Evolutionary conservation across 2,329 filamentous ascomycete species (phyloP).

Genomic region (Arachnopeziza araneosa): DNA sequence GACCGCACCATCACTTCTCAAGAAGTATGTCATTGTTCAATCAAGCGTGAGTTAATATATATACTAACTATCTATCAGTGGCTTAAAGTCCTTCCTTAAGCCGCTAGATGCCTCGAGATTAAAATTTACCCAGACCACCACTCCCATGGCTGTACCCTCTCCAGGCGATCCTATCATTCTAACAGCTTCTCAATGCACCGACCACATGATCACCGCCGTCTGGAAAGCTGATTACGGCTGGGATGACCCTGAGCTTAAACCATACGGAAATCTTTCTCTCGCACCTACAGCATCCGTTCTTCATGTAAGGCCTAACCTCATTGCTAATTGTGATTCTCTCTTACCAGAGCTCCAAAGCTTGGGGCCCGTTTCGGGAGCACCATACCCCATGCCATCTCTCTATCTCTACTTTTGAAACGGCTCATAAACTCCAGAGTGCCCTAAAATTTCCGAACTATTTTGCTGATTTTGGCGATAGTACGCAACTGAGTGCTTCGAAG

Average conservation of each 20-base stretch:
- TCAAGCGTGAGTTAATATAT: background rate
- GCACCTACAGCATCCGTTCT: slow-evolving; percentile 76
- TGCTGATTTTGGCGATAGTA: slow-evolving; percentile 39
- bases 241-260: slow-evolving; percentile 67
- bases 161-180: slow-evolving; percentile 35
- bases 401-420: too few relatives aligned
- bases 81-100: slow-evolving; percentile 52
- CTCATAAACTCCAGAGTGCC: too few relatives aligned
- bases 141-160: slow-evolving; percentile 47
- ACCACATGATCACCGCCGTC: slow-evolving; percentile 78
- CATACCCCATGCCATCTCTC: too few relatives aligned
- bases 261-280: slow-evolving; percentile 72
- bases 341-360: too few relatives aligned
- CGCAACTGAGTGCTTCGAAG: slow-evolving; percentile 88
- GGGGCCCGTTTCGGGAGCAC: too few relatives aligned
- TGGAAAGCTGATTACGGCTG: slow-evolving; percentile 66
- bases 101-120: slow-evolving; percentile 56
- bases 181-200: slow-evolving; percentile 44
- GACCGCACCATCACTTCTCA: slow-evolving; percentile 49
- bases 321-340: too few relatives aligned
- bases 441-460: too few relatives aligned
- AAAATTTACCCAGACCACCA: slow-evolving; percentile 46
- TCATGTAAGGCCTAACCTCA: slow-evolving; percentile 39
- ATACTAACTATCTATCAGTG: slow-evolving; percentile 39
- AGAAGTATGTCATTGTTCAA: slow-evolving; percentile 9